These are phyloP conservation scores for Erodium trifolium DNA, from an alignment of 441 rosid genomes.

Conservation along the genomic window DNA sequence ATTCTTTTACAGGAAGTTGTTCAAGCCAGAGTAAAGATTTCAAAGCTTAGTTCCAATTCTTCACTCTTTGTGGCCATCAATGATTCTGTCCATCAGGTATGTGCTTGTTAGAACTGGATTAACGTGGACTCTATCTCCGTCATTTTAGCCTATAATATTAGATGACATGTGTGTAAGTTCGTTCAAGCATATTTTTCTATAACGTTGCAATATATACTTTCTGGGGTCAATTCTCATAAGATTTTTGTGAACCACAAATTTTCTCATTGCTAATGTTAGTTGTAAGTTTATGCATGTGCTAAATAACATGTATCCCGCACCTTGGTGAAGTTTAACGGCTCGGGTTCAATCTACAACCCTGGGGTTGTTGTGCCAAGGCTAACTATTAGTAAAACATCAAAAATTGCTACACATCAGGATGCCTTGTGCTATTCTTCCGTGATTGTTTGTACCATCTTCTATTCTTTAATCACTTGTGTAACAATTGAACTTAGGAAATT, in stretches of 20 bases:
- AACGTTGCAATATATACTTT: background rate
- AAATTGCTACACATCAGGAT: background rate
- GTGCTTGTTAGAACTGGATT: conserved; percentile 1
- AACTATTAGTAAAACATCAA: too few relatives aligned
- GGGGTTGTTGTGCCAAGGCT: background rate
- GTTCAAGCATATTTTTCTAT: background rate
- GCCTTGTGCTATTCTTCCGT: background rate
- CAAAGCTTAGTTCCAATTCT: background rate
- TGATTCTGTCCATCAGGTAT: conserved; percentile 7
- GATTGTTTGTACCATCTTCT: background rate
- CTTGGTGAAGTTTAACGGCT: background rate
- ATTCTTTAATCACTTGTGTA: background rate
- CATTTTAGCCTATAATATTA: background rate
- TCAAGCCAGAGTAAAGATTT: conserved; percentile 6
- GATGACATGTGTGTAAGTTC: background rate
- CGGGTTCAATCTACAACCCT: too few relatives aligned
- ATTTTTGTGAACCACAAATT: background rate
- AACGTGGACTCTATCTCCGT: background rate
- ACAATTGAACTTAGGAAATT: background rate
- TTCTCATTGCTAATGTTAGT: background rate
- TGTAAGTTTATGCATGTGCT: background rate
- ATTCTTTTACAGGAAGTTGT: background rate
- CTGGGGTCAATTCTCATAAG: background rate
- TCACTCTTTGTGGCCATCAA: background rate
- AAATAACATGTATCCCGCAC: background rate